Conservation (phyloP, 306 rosid species). For the Quercus wislizeni region DNA sequence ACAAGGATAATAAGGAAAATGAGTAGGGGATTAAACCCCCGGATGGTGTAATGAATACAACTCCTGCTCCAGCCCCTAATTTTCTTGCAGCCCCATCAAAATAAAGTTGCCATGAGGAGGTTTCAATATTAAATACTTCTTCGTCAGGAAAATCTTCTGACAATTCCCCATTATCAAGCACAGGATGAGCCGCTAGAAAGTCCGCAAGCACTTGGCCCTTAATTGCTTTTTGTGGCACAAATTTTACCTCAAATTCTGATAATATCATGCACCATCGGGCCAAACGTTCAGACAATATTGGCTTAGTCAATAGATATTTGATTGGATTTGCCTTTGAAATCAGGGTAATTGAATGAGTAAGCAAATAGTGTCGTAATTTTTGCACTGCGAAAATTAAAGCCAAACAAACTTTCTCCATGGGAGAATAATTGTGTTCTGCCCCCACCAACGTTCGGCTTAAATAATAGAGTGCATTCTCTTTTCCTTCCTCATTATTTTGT, state of each 20-base stretch:
- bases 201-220: no score
- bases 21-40: no score
- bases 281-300: not conserved
- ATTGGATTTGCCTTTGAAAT: not conserved
- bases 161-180: no score
- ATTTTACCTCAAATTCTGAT: not conserved
- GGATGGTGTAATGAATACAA: no score
- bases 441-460: not conserved
- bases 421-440: not conserved
- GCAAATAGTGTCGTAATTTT: not conserved
- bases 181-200: no score
- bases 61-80: no score
- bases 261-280: not conserved
- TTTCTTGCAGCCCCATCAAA: no score
- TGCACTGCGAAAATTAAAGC: not conserved
- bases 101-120: no score
- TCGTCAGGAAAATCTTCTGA: no score
- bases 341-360: not conserved
- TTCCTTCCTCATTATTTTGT: not conserved
- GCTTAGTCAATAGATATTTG: not conserved
- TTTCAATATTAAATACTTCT: no score
- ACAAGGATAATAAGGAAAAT: no score
- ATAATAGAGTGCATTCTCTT: not conserved
- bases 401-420: not conserved
- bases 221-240: not conserved